Evolutionary conservation across 768 basidiomycete genomes (phyloP).

Genomic region (Mycena venus): DNA sequence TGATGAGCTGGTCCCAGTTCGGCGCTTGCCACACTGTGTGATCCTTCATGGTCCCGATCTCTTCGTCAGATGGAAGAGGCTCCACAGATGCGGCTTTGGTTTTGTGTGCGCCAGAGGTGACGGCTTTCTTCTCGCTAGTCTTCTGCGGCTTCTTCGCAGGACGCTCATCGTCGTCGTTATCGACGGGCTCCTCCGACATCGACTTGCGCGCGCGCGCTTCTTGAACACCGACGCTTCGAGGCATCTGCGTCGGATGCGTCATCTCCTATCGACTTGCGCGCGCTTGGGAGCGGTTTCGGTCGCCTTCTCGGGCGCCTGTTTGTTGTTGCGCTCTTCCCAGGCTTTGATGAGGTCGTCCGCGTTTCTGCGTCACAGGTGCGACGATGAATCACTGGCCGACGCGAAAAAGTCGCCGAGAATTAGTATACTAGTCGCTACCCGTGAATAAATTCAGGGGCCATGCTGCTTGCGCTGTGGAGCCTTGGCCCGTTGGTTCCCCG

Average conservation of each 20-base stretch:
- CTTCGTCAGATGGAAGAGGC: constrained; percentile 48
- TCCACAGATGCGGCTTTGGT: constrained; percentile 35
- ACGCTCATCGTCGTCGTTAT: constrained; percentile 45
- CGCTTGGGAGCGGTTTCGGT: constrained; percentile 24
- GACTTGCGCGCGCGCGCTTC: constrained; percentile 47
- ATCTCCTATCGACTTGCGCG: constrained; percentile 54
- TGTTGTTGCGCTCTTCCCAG: constrained; percentile 62
- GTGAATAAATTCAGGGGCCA: too few relatives aligned
- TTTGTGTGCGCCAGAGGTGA: too few relatives aligned
- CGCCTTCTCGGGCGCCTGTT: constrained; percentile 51
- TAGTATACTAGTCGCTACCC: too few relatives aligned
- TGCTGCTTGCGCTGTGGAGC: too few relatives aligned
- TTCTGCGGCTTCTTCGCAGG: constrained; percentile 55
- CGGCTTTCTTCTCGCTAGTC: constrained; percentile 46
- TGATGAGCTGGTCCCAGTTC: constrained; percentile 77
- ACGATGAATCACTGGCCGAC: neutral
- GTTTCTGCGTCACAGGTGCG: constrained; percentile 59
- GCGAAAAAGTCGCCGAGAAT: neutral
- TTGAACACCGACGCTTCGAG: constrained; percentile 44
- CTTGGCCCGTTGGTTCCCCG: too few relatives aligned
- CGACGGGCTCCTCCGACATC: constrained; percentile 41
- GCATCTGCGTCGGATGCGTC: constrained; percentile 54
- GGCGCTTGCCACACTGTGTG: constrained; percentile 63
- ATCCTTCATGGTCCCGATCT: constrained; percentile 65
- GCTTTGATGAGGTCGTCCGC: constrained; percentile 74